phyloP scores from a whole-genome alignment of 805 yeast genomes.

The Pichia paraexigua region DNA sequence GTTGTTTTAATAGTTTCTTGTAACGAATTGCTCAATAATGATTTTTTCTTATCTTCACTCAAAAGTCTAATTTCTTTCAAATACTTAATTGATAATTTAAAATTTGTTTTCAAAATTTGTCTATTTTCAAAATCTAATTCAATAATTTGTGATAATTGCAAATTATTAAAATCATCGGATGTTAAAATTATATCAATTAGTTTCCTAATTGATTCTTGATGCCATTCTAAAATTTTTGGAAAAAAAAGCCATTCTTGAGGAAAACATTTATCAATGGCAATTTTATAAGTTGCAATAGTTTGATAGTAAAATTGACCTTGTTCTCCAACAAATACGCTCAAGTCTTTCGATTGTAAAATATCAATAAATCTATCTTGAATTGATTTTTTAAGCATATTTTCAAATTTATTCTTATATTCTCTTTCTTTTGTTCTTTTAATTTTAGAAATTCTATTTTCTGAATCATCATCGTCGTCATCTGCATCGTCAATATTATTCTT shows the following conservation, averaged over 20 bases:
- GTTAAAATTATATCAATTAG: slow-evolving; percentile 55
- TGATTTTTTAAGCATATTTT: slow-evolving; percentile 48
- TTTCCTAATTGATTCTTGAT: slow-evolving; percentile 57
- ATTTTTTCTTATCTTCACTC: slow-evolving; percentile 57
- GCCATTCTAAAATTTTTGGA: slow-evolving; percentile 50
- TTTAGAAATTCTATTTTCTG: slow-evolving; percentile 12
- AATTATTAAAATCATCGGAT: slow-evolving; percentile 54
- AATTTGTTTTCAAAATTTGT: slow-evolving; percentile 40
- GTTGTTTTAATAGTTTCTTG: slow-evolving; percentile 60
- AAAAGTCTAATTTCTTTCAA: slow-evolving; percentile 43
- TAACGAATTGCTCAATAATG: slow-evolving; percentile 70
- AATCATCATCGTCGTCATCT: slow-evolving; percentile 7
- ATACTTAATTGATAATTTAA: slow-evolving; percentile 40
- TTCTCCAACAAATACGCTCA: slow-evolving; percentile 47
- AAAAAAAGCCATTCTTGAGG: slow-evolving; percentile 74
- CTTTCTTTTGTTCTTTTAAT: slow-evolving; percentile 40
- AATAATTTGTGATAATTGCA: slow-evolving; percentile 61
- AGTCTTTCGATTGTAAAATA: slow-evolving; percentile 49
- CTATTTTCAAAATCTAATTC: slow-evolving; percentile 69
- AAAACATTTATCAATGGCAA: slow-evolving; percentile 48
- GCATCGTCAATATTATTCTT: slow-evolving; percentile 9
- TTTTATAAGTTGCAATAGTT: slow-evolving; percentile 61
- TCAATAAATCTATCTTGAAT: slow-evolving; percentile 55
- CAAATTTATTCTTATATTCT: slow-evolving; percentile 55
- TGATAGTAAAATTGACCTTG: slow-evolving; percentile 72